Base-by-base conservation (phyloP, 352 stramenopile genomes). In the Phytophthora multivora region DNA sequence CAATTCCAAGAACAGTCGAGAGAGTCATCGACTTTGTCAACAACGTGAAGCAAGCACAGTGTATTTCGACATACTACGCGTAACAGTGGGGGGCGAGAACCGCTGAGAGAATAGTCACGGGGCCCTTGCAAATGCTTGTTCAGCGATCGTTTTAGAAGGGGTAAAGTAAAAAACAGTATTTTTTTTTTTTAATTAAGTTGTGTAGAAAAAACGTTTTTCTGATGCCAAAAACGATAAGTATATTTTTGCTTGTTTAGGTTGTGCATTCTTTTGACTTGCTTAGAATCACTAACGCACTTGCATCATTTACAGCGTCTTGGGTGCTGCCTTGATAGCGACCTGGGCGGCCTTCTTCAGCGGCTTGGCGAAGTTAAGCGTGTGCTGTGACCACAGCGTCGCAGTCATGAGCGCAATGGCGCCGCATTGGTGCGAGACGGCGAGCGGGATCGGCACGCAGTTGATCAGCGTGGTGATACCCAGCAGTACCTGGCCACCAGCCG, bases 391-490 rank as follows among this genome's bases (percentile, higher is more conserved):
- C 26, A 99, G 68, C 36, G 90, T 96, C 50, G 88, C 95, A 3
- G 93, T 94, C 64, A 99, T 80, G 21, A 99, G 78, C 39, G 93
- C 93, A 56, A 99, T 92, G 53, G 96, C 97, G 57, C 97, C 97
- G 43, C 96, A 88, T 71, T 99, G 98, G 81, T 99, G 98, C 40
- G 89, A 88, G 11, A 98, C 87, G 15, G 94, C 98, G 6, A 99
- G 84, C 30, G 81, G 80, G 25, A 99, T 88, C 0, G 98, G 98
- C 52, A 99, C 97, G 75, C 97, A 98, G 63, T 92, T 92, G 53
- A 99, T 75, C 52, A 99, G 77, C 51, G 98, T 99, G 2, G 90
- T 92, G 64, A 99, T 98, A 41, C 98, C 98, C n/a, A 99, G 80
- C 21, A 81, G 64, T 30, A 98, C 96, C 45, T 96, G 87, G 35